Conservation (phyloP, 352 stramenopile species). For the Globisporangium paddicum region DNA sequence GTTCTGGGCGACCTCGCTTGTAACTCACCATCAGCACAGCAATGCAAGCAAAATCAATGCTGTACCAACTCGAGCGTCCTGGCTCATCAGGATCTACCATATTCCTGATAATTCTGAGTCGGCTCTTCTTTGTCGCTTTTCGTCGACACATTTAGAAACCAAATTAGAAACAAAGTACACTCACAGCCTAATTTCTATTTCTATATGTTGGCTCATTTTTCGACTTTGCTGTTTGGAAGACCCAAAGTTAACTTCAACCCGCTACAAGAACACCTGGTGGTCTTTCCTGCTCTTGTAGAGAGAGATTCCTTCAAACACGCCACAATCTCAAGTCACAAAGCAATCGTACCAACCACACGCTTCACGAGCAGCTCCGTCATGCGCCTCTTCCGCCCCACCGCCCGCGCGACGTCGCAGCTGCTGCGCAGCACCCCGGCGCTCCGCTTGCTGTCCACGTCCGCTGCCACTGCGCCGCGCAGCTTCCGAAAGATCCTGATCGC, state of each 20-base stretch:
- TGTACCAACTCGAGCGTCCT: background rate
- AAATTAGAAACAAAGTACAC: background rate
- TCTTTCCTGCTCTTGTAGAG: slow-evolving; percentile 1
- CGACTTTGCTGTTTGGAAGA: slow-evolving; percentile 4
- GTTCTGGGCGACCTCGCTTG: background rate
- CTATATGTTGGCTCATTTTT: background rate
- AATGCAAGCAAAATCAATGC: background rate
- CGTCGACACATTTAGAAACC: slow-evolving; percentile 4
- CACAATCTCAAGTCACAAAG: background rate
- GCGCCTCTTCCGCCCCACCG: slow-evolving; percentile 11
- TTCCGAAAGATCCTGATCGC: slow-evolving; percentile 91
- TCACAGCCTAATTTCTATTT: background rate
- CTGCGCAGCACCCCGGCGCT: slow-evolving; percentile 4
- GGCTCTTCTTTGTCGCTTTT: background rate
- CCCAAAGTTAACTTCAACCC: slow-evolving; percentile 10
- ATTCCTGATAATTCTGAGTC: background rate
- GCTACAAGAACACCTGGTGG: slow-evolving; percentile 9
- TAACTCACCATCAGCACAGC: background rate
- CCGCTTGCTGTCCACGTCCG: slow-evolving; percentile 25
- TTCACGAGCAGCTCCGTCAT: slow-evolving; percentile 2
- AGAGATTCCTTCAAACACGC: slow-evolving; percentile 10
- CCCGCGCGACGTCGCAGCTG: slow-evolving; percentile 6
- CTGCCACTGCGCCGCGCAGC: slow-evolving; percentile 22
- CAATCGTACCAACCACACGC: background rate
- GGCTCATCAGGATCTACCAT: no score